Conservation (phyloP, 176 grass and related monocot genomes). For the Guadua angustifolia region DNA sequence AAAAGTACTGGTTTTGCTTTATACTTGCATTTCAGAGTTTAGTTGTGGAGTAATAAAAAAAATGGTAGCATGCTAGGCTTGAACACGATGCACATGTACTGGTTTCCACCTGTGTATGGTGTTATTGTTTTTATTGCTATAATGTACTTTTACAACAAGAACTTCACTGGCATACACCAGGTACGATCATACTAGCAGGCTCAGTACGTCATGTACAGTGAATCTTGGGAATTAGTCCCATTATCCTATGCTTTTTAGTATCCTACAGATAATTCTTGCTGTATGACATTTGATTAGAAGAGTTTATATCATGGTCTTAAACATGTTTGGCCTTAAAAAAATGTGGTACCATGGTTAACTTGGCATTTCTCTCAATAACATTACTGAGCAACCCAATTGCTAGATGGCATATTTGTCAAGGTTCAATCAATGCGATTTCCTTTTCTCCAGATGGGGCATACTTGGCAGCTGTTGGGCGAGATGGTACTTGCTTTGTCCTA, state of each 20-base stretch:
- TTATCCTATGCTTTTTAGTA: neutral
- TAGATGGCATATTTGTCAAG: conserved; percentile 96
- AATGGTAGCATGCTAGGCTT: neutral
- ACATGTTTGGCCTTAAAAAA: neutral
- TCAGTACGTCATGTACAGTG: neutral
- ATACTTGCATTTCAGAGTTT: conserved; percentile 17
- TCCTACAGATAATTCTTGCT: neutral
- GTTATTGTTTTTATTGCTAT: neutral
- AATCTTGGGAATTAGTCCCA: conserved; percentile 20
- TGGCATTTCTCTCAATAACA: conserved; percentile 37
- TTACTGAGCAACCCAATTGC: conserved; percentile 82
- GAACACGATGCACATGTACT: conserved; percentile 5
- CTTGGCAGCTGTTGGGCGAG: conserved; percentile 86
- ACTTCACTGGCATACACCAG: neutral
- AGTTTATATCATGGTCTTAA: neutral
- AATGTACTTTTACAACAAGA: conserved; percentile 14
- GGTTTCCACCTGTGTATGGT: neutral
- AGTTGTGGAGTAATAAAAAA: conserved; percentile 2
- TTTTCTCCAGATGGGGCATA: conserved; percentile 89
- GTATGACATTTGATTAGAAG: conserved; percentile 19
- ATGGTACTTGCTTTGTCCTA: conserved; percentile 67
- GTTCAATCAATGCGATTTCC: conserved; percentile 86
- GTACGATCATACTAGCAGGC: neutral
- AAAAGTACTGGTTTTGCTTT: neutral
- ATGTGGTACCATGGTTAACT: conserved; percentile 20